phyloP scores from a whole-genome alignment of 2,329 filamentous ascomycete genomes.

The Hymenotorrendiella dingleyae region DNA sequence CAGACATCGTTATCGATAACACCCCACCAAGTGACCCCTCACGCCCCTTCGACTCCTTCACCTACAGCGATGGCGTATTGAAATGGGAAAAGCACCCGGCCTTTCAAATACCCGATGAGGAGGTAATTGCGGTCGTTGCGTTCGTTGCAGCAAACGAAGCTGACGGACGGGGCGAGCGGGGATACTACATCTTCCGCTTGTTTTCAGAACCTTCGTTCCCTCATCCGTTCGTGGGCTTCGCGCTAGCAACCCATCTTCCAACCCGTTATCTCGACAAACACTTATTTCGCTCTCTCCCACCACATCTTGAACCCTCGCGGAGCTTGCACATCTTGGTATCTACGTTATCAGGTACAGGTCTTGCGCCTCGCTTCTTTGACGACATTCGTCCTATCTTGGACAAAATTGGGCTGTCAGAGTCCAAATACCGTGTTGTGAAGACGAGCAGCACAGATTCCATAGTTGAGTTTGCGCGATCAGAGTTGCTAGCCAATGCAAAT shows the following conservation, averaged over 20 bases:
- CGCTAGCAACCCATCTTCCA: slow-evolving; percentile 32
- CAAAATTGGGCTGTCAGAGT: slow-evolving; percentile 35
- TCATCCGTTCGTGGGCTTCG: slow-evolving; percentile 20
- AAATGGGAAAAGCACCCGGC: not conserved
- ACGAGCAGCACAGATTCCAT: slow-evolving; percentile 63
- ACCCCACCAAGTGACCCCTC: too few species aligned
- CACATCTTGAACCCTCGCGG: slow-evolving; percentile 26
- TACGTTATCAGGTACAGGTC: slow-evolving; percentile 56
- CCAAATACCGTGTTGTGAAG: slow-evolving; percentile 46
- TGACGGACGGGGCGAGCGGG: slow-evolving; percentile 5
- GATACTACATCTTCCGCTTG: slow-evolving; percentile 36
- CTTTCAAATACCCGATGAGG: slow-evolving; percentile 25
- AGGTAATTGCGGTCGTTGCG: slow-evolving; percentile 31
- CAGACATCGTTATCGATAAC: too few species aligned
- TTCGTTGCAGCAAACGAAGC: too few species aligned
- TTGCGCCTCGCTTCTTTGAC: slow-evolving; percentile 50
- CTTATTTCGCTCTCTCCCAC: slow-evolving; percentile 35
- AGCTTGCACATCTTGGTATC: slow-evolving; percentile 62
- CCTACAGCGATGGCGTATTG: slow-evolving; percentile 15
- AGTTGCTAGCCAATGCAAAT: slow-evolving; percentile 44
- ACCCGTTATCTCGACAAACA: slow-evolving; percentile 33
- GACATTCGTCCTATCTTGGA: slow-evolving; percentile 48
- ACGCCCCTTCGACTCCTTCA: too few species aligned
- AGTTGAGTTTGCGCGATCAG: slow-evolving; percentile 49
- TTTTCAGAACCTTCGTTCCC: slow-evolving; percentile 29